phyloP scores from a whole-genome alignment of 257 asterid genomes.

The Henckelia pumila region DNA sequence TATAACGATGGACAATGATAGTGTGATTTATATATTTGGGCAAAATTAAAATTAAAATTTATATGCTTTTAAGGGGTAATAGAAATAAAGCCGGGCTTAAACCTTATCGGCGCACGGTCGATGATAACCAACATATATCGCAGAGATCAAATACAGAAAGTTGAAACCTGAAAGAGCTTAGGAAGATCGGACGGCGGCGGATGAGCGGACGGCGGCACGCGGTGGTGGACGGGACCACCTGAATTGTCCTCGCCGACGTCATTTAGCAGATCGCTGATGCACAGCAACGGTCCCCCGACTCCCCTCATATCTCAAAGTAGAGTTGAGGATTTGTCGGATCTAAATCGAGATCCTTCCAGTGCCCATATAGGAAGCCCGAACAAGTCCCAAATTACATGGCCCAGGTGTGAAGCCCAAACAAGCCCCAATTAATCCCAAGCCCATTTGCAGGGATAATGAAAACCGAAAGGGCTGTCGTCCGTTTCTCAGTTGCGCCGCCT shows the following conservation, averaged over 20 bases:
- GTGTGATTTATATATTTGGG: not conserved
- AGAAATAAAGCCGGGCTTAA: not conserved
- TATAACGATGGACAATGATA: too few relatives aligned
- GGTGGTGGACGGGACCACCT: slow-evolving; percentile 24
- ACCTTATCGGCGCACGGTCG: not conserved
- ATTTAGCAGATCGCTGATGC: slow-evolving; percentile 78
- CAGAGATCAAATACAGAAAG: not conserved
- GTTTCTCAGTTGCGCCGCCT: too few relatives aligned
- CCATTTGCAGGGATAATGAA: too few relatives aligned
- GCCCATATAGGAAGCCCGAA: too few relatives aligned
- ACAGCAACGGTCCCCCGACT: slow-evolving; percentile 77
- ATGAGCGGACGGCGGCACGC: slow-evolving; percentile 27
- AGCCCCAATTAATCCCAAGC: too few relatives aligned
- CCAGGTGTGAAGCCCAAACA: too few relatives aligned
- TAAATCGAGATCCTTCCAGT: too few relatives aligned
- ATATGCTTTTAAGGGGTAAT: not conserved
- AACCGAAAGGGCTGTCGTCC: too few relatives aligned
- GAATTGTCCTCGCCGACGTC: slow-evolving; percentile 62
- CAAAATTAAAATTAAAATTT: too few relatives aligned
- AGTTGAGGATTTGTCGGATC: too few relatives aligned
- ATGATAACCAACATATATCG: not conserved
- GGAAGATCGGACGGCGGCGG: slow-evolving; percentile 50
- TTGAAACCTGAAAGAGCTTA: slow-evolving; percentile 61
- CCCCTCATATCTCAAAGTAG: too few relatives aligned
- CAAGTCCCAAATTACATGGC: too few relatives aligned